Base-by-base conservation (phyloP, 345 rosid genomes). In the Raphanus sativus region DNA sequence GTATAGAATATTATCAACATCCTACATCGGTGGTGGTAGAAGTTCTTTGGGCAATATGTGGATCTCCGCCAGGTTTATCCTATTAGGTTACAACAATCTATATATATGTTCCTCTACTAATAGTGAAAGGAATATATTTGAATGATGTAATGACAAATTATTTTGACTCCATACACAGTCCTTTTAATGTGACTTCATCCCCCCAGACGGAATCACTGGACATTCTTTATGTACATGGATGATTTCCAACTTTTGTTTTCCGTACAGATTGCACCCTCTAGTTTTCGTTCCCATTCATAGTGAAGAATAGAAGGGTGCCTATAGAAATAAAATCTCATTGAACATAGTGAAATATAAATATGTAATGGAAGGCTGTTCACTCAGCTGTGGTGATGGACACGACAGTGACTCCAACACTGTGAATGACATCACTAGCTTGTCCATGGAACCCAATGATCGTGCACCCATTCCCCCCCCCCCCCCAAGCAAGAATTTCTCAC, bases 371-470 rank as follows among this genome's bases (percentile, higher is more conserved):
- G 50, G 50, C n/a, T 42, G 11, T 12, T 42, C 50, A 42, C 50
- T 42, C 50, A 8, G 42, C 6, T 34, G 9, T 6, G 13, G 13
- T 38, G 45, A 38, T 38, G 12, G 42, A 9, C 42, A 36, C 7
- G 42, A 36, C 7, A 36, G 42, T 42, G 50, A 42, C 50, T 12
- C 15, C 50, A 42, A 42, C 50, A 11, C 50, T 42, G 50, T 42
- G 50, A 42, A 42, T 42, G 12, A 42, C 50, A 42, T 42, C 50
- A 42, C 50, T 42, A 59, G 77, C 70, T 71, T 65, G 70, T 72
- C 81, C 81, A 59, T 78, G 69, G 52, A 66, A 72, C 38, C 77
- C 81, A 0, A 71, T 76, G 4, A 77, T 71, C 66, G 71, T 78
- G 60, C 68, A 45, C 0, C 58, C 69, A 1, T n/a, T 8, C 21